Conservation (phyloP, 2,329 filamentous ascomycete species). For the Exophiala sp. region DNA sequence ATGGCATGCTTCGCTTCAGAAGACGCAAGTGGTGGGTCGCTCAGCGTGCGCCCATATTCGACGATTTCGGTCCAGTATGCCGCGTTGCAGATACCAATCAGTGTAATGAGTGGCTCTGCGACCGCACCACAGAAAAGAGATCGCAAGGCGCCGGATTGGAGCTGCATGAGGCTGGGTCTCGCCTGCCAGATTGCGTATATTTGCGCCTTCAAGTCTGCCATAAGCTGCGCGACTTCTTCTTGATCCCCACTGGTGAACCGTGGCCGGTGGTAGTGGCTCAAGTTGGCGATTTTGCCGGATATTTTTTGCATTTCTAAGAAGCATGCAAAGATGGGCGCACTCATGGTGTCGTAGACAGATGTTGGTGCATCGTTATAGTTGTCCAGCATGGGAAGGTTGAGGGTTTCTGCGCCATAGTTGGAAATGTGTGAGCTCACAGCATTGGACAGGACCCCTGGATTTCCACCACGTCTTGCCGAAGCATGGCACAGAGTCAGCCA, state of each 20-base stretch:
- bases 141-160: not conserved
- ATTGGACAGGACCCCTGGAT: slow-evolving; percentile 5
- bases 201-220: not conserved
- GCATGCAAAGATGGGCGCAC: slow-evolving; percentile 1
- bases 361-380: not conserved
- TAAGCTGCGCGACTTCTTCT: slow-evolving; percentile 5
- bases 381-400: not conserved
- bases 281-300: slow-evolving; percentile 5
- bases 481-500: slow-evolving; percentile 5
- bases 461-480: slow-evolving; percentile 4
- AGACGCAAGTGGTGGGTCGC: slow-evolving; percentile 7
- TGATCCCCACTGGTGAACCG: slow-evolving; percentile 5
- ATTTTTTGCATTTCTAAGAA: slow-evolving; percentile 1
- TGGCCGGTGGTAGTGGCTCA: slow-evolving; percentile 13
- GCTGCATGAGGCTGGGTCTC: not conserved
- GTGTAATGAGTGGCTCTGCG: not conserved
- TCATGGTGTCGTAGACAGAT: not conserved
- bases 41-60: slow-evolving; percentile 3
- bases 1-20: not conserved
- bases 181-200: not conserved
- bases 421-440: not conserved
- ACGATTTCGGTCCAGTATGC: slow-evolving; percentile 7
- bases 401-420: not conserved
- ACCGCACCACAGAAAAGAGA: not conserved
- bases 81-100: slow-evolving; percentile 1